Evolutionary conservation across 768 basidiomycete genomes (phyloP).

Genomic region (Exidia glandulosa): DNA sequence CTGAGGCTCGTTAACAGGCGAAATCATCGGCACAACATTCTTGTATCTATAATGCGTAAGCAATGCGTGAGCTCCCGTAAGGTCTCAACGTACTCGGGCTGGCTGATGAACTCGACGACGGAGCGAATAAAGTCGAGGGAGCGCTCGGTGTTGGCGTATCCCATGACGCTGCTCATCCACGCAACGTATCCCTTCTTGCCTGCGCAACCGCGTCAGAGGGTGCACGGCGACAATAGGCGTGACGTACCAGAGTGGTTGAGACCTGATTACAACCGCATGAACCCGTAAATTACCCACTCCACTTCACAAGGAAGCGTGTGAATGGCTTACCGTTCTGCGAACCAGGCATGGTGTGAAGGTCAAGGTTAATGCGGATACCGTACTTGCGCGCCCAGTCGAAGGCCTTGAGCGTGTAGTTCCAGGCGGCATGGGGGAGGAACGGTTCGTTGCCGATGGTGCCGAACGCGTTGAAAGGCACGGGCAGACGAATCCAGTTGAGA

Average conservation of each 20-base stretch:
- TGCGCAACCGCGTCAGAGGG: neutral
- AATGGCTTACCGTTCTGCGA: conserved; percentile 13
- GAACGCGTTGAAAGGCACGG: conserved; percentile 88
- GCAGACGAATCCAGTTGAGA: conserved; percentile 87
- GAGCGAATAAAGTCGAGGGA: conserved; percentile 82
- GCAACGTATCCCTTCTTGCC: conserved; percentile 40
- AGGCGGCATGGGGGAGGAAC: conserved; percentile 67
- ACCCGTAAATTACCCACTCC: neutral
- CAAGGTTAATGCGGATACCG: conserved; percentile 86
- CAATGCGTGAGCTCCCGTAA: neutral
- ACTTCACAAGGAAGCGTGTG: too few relatives aligned
- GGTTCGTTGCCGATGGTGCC: conserved; percentile 71
- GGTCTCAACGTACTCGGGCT: conserved; percentile 37
- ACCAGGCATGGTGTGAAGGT: conserved; percentile 43
- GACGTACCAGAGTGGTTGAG: neutral
- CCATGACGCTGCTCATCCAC: conserved; percentile 81
- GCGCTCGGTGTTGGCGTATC: conserved; percentile 86
- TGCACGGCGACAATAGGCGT: neutral
- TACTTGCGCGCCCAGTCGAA: conserved; percentile 95
- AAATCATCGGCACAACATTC: conserved; percentile 76
- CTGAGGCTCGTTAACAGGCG: conserved; percentile 80
- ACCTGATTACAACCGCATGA: conserved; percentile 3
- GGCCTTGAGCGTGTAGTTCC: conserved; percentile 92
- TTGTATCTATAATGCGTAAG: conserved; percentile 38
- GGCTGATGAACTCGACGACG: conserved; percentile 84